A percentile compares a stretch with the other conserved stretches of the same genome.
Conservation (phyloP, 495 filamentous ascomycete genomes). For the Symbiotaphrina buchneri region DNA sequence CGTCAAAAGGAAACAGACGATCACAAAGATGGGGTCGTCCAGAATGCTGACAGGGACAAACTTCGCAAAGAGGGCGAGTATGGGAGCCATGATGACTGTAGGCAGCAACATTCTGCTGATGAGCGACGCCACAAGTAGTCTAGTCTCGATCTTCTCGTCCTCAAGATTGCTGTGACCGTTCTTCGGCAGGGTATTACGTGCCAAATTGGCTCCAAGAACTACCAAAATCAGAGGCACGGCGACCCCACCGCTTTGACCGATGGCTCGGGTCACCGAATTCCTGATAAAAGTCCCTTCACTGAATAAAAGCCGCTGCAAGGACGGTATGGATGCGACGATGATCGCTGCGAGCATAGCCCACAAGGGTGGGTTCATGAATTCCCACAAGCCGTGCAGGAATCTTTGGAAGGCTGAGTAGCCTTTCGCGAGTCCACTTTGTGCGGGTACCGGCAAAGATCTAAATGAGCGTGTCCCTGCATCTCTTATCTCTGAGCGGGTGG, state of each 20-base stretch:
- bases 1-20: slow-evolving; percentile 89
- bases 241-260: slow-evolving; percentile 67
- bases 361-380: slow-evolving; percentile 94
- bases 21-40: slow-evolving; percentile 92
- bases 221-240: slow-evolving; percentile 91
- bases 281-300: slow-evolving; percentile 70
- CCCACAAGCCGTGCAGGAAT: slow-evolving; percentile 48
- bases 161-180: slow-evolving; percentile 21
- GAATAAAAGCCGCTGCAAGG: slow-evolving; percentile 71
- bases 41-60: slow-evolving; percentile 84
- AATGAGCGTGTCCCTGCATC: too few relatives aligned
- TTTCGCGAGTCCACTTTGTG: slow-evolving; percentile 2
- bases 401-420: slow-evolving; percentile 8
- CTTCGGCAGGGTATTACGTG: slow-evolving; percentile 41
- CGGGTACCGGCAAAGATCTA: slow-evolving; percentile 3
- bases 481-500: too few relatives aligned
- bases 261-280: slow-evolving; percentile 78
- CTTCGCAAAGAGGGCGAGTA: slow-evolving; percentile 77
- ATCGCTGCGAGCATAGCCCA: slow-evolving; percentile 91
- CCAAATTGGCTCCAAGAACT: slow-evolving; percentile 87
- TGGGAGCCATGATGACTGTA: slow-evolving; percentile 79
- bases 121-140: slow-evolving; percentile 66
- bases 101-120: slow-evolving; percentile 83
- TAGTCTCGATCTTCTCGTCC: slow-evolving; percentile 34
- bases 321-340: slow-evolving; percentile 73